phyloP scores from a whole-genome alignment of 495 filamentous ascomycete genomes.

The Aspergillus nanangensis region DNA sequence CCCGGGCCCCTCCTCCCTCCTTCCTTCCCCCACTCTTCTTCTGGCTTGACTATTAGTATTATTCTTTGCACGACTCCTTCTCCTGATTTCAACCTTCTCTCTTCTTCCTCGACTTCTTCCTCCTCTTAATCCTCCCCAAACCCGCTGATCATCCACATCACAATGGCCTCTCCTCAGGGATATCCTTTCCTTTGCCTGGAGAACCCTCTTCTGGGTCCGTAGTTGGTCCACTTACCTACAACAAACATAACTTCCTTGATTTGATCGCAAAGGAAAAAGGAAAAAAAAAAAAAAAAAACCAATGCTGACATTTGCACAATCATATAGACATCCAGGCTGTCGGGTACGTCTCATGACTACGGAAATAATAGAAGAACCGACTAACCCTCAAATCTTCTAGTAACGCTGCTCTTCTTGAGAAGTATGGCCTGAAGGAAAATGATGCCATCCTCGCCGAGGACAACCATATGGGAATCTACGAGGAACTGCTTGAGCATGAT shows the following conservation, averaged over 20 bases:
- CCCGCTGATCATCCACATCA: constrained; percentile 15
- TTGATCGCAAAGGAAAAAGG: no score
- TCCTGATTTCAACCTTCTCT: constrained; percentile 1
- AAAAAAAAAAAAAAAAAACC: not conserved
- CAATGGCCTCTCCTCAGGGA: constrained; percentile 68
- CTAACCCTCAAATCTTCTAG: constrained; percentile 9
- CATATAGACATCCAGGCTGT: constrained; percentile 82
- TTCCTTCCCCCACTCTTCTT: constrained; percentile 13
- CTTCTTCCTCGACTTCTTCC: constrained; percentile 10
- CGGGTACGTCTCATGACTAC: constrained; percentile 45
- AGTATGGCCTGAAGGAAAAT: constrained; percentile 91
- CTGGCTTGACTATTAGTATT: no score
- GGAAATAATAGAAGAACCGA: not conserved
- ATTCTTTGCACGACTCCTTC: constrained; percentile 8
- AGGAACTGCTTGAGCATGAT: constrained; percentile 81
- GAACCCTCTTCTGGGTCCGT: constrained; percentile 91
- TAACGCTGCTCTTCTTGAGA: constrained; percentile 74
- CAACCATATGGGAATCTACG: constrained; percentile 83
- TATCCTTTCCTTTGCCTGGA: constrained; percentile 87
- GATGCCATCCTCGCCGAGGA: constrained; percentile 95
- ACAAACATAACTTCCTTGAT: no score
- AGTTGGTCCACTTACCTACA: no score
- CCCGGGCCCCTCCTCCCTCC: constrained; percentile 23
- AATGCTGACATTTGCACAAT: not conserved
- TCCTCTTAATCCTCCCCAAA: constrained; percentile 1